phyloP scores from a whole-genome alignment of 176 grass and related monocot genomes.

The Stipa capillata region DNA sequence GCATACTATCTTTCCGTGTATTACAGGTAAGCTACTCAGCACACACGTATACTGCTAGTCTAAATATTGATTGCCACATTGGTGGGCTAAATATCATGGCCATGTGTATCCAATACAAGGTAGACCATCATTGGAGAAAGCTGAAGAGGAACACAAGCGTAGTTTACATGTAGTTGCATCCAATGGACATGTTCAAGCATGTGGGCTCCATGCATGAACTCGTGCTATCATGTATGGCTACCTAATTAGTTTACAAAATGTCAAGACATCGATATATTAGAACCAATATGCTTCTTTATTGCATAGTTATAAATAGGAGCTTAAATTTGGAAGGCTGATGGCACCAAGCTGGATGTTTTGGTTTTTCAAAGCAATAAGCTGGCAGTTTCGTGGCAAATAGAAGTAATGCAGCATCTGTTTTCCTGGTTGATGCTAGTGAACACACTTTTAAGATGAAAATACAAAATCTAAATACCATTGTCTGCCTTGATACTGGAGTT shows the following conservation, averaged over 20 bases:
- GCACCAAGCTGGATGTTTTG: not conserved
- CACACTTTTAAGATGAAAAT: not conserved
- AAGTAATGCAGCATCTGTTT: not conserved
- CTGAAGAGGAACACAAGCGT: not conserved
- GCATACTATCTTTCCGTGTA: conserved; percentile 81
- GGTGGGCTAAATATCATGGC: not conserved
- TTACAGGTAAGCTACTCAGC: conserved; percentile 54
- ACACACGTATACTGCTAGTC: not conserved
- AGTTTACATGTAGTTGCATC: not conserved
- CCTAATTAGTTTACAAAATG: not conserved
- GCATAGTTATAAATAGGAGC: not conserved
- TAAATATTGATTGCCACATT: not conserved
- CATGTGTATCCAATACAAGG: not conserved
- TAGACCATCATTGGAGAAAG: not conserved
- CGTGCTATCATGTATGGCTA: not conserved
- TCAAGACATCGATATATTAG: not conserved
- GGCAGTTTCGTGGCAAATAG: not conserved
- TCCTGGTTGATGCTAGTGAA: not conserved
- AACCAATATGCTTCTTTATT: not conserved
- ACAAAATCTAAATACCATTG: no score
- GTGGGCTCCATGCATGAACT: not conserved
- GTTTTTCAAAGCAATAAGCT: not conserved
- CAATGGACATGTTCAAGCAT: not conserved
- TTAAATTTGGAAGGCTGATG: not conserved
- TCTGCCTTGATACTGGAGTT: no score